Conservation (phyloP, 371 early-diverging fungal genomes). For the Circinella minor region DNA sequence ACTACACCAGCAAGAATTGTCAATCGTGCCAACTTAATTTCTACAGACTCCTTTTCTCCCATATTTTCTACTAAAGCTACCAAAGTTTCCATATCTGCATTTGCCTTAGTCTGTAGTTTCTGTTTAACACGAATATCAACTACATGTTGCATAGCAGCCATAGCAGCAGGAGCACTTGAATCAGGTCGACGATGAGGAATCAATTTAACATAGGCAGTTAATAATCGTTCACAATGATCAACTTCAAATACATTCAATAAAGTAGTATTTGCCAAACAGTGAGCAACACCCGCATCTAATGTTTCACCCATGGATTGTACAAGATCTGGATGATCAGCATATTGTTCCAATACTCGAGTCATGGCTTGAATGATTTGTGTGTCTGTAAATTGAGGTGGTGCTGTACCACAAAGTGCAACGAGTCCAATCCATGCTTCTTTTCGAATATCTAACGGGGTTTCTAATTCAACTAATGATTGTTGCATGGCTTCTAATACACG, state of each 20-base stretch:
- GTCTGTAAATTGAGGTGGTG: slow-evolving; percentile 20
- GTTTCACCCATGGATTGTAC: slow-evolving; percentile 27
- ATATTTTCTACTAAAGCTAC: slow-evolving; percentile 20
- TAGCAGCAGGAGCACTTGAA: slow-evolving; percentile 26
- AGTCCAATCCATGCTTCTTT: slow-evolving; percentile 47
- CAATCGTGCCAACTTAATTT: slow-evolving; percentile 22
- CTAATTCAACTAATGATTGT: slow-evolving; percentile 3
- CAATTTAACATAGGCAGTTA: slow-evolving; percentile 28
- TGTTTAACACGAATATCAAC: slow-evolving; percentile 41
- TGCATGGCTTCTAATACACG: slow-evolving; percentile 24
- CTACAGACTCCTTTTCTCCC: slow-evolving; percentile 14
- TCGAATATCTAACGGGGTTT: slow-evolving; percentile 16
- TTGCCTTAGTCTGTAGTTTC: slow-evolving; percentile 34
- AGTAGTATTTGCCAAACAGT: slow-evolving; percentile 42
- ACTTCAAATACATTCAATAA: slow-evolving; percentile 45
- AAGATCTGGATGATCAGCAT: neutral
- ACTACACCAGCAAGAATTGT: slow-evolving; percentile 40
- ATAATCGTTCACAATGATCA: slow-evolving; percentile 29
- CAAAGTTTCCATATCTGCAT: slow-evolving; percentile 33
- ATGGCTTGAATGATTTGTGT: slow-evolving; percentile 26
- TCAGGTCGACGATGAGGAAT: slow-evolving; percentile 11
- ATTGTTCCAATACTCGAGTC: slow-evolving; percentile 22
- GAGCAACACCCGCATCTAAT: slow-evolving; percentile 48
- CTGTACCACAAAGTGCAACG: slow-evolving; percentile 35
- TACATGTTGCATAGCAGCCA: slow-evolving; percentile 43